Conservation (phyloP, 2,329 filamentous ascomycete genomes). For the Nannizziopsis barbatae region DNA sequence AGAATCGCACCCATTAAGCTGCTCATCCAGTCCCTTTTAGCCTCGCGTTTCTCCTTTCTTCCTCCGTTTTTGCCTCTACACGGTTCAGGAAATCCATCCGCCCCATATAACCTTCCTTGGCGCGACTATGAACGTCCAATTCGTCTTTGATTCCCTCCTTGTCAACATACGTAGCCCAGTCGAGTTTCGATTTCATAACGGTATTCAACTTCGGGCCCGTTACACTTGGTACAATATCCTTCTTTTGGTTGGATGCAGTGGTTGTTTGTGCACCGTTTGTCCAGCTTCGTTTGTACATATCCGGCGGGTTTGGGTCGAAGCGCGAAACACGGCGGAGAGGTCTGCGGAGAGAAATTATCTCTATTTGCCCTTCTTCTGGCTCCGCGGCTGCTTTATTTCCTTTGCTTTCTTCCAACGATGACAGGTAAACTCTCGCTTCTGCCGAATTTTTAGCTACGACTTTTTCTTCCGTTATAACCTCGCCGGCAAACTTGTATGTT, state of each 20-base stretch:
- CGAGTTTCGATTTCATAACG: constrained; percentile 54
- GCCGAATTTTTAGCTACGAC: constrained; percentile 43
- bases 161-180: constrained; percentile 55
- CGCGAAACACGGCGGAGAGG: constrained; percentile 36
- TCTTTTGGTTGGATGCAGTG: constrained; percentile 17
- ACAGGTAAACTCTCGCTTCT: constrained; percentile 45
- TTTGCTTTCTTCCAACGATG: constrained; percentile 25
- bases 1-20: too few relatives aligned
- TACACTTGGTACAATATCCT: constrained; percentile 17
- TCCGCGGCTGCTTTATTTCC: constrained; percentile 23
- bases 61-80: constrained; percentile 46
- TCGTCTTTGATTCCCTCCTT: constrained; percentile 51
- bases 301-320: constrained; percentile 38
- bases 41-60: constrained; percentile 39
- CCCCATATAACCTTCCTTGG: constrained; percentile 50
- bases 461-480: constrained; percentile 45
- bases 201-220: constrained; percentile 52
- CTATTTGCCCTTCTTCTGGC: constrained; percentile 13
- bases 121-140: constrained; percentile 49
- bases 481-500: constrained; percentile 48
- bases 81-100: constrained; percentile 53
- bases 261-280: constrained; percentile 21
- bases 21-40: constrained; percentile 4
- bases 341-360: constrained; percentile 25
- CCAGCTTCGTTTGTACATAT: constrained; percentile 35